A percentile compares a stretch with the other conserved stretches of the same genome.
phyloP scores from a whole-genome alignment of 73 alveolate genomes.

The Effrenium voratum region DNA sequence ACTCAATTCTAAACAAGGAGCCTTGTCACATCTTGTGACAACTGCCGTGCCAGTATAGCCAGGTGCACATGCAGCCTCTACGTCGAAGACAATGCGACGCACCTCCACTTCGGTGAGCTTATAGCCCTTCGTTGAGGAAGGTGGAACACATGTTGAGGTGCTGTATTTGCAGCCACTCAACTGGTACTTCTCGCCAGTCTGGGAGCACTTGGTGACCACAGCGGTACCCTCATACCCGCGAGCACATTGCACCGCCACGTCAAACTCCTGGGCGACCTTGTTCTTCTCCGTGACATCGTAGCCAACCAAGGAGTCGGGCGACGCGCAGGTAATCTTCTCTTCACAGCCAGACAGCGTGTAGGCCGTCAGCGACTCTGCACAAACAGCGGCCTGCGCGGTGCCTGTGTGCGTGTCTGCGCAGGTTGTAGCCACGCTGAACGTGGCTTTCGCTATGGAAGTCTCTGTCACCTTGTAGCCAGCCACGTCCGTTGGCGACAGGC shows the following conservation, averaged over 20 bases:
- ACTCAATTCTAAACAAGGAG: too few relatives aligned
- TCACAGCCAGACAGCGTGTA: constrained; percentile 6
- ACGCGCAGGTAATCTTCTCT: neutral
- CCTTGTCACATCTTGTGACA: constrained; percentile 4
- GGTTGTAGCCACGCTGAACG: too few relatives aligned
- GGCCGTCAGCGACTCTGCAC: constrained; percentile 9
- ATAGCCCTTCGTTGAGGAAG: neutral
- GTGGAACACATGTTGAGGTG: neutral
- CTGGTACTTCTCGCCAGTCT: neutral
- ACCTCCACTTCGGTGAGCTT: neutral
- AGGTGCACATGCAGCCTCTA: neutral
- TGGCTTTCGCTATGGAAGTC: neutral
- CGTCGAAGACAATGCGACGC: constrained; percentile 3
- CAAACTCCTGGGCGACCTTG: too few relatives aligned
- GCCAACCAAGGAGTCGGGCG: neutral
- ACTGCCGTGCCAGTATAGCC: constrained; percentile 43
- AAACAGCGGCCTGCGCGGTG: neutral
- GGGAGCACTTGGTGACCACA: neutral
- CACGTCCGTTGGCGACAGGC: neutral
- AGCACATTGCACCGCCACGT: neutral
- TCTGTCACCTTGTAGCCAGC: constrained; percentile 29
- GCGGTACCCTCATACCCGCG: neutral
- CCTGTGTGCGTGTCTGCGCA: constrained; percentile 5
- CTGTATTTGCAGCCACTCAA: constrained; percentile 1
- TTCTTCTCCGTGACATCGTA: too few relatives aligned